Percentiles rank a stretch among this genome's conserved stretches.
Conservation (phyloP, 495 filamentous ascomycete species). For the Penicillium robsamsonii region DNA sequence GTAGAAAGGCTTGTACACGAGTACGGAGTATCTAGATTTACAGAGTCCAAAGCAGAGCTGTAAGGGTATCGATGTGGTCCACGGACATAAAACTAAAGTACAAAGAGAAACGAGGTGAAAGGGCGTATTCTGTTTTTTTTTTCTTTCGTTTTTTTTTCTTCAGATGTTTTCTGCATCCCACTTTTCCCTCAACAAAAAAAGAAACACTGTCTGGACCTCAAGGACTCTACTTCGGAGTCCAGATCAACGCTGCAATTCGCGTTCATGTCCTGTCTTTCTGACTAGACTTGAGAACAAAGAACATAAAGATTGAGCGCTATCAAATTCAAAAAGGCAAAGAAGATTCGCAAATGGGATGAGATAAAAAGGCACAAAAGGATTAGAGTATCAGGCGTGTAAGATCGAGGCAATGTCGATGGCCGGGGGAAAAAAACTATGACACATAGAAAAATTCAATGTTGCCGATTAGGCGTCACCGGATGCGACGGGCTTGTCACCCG, state of each 20-base stretch:
- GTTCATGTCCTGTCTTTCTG: neutral
- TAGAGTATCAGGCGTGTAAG: slow-evolving; percentile 22
- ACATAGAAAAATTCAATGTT: slow-evolving; percentile 15
- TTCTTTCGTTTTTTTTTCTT: slow-evolving; percentile 21
- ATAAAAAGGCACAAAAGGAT: slow-evolving; percentile 28
- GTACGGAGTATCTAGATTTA: neutral
- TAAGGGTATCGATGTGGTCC: slow-evolving; percentile 47
- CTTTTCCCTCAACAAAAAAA: slow-evolving; percentile 2
- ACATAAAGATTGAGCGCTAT: slow-evolving; percentile 11
- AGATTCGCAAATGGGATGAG: slow-evolving; percentile 23
- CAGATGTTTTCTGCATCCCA: slow-evolving; percentile 6
- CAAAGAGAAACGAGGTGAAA: slow-evolving; percentile 24
- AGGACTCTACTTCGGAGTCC: slow-evolving; percentile 2
- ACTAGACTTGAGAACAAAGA: neutral
- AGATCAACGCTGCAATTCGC: neutral
- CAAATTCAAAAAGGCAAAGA: slow-evolving; percentile 17
- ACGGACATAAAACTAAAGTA: slow-evolving; percentile 29
- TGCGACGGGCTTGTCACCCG: slow-evolving; percentile 48
- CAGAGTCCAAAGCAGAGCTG: slow-evolving; percentile 25
- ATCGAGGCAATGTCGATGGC: slow-evolving; percentile 10
- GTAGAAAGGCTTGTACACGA: neutral
- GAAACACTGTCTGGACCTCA: slow-evolving; percentile 7
- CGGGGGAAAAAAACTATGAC: slow-evolving; percentile 12
- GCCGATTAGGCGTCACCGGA: slow-evolving; percentile 48
- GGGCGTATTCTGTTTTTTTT: slow-evolving; percentile 12